phyloP scores from a whole-genome alignment of 345 rosid species.

The Adansonia digitata region DNA sequence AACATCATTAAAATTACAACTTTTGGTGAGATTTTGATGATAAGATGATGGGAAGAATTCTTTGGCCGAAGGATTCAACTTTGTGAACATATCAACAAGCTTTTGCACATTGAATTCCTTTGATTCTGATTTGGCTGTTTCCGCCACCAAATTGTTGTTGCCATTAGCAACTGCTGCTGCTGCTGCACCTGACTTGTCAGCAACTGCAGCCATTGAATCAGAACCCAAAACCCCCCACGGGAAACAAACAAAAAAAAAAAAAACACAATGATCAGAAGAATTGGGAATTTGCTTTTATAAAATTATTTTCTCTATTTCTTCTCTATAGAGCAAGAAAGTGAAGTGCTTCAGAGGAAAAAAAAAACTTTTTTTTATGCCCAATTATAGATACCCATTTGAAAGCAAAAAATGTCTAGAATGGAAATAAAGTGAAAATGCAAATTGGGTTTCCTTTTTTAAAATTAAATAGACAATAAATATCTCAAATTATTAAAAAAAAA shows the following conservation, averaged over 20 bases:
- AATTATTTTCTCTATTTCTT: background rate
- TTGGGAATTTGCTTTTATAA: background rate
- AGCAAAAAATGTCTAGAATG: constrained; percentile 8
- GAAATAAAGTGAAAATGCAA: background rate
- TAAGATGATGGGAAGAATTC: constrained; percentile 72
- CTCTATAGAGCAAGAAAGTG: background rate
- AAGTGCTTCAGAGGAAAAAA: background rate
- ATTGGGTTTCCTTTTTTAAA: background rate
- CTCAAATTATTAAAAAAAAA: background rate
- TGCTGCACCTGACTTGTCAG: constrained; percentile 48
- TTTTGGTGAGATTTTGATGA: constrained; percentile 23
- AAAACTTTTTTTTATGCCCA: background rate
- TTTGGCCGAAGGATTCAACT: constrained; percentile 78
- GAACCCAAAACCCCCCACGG: constrained; percentile 12
- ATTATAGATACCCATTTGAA: constrained; percentile 10
- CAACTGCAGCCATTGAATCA: constrained; percentile 66
- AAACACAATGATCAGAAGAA: background rate
- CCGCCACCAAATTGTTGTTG: constrained; percentile 7
- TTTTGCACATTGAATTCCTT: constrained; percentile 59
- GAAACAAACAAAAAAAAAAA: background rate
- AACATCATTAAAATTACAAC: constrained; percentile 25
- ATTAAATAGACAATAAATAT: background rate
- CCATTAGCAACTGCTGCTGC: constrained; percentile 26
- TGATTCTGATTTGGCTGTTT: constrained; percentile 32
- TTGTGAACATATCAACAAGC: constrained; percentile 77